Evolutionary conservation across 164 flowering plant species (phyloP).

Genomic region (Malania oleifera): DNA sequence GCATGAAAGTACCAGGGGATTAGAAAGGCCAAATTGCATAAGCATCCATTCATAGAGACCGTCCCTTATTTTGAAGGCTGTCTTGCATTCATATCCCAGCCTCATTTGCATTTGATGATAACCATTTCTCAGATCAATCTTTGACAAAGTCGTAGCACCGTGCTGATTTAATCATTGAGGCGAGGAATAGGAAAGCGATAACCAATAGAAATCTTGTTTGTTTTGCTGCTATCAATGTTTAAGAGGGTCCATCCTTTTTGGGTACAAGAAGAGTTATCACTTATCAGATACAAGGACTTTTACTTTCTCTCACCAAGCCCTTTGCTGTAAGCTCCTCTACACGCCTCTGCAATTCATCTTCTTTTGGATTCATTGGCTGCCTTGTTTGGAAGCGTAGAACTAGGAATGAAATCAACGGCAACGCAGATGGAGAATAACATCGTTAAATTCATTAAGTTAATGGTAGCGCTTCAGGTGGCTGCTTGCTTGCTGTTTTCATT

Average conservation of each 20-base stretch:
- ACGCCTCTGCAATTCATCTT: neutral
- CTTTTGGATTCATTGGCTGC: neutral
- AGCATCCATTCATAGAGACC: neutral
- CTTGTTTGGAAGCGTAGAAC: too few relatives aligned
- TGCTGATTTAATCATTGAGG: neutral
- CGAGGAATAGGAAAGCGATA: neutral
- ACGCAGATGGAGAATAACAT: neutral
- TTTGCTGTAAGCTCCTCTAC: neutral
- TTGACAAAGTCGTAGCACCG: neutral
- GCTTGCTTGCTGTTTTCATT: too few relatives aligned
- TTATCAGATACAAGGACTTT: neutral
- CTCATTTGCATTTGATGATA: neutral
- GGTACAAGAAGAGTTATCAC: neutral
- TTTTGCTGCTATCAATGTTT: too few relatives aligned
- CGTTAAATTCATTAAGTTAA: too few relatives aligned
- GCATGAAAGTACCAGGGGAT: neutral
- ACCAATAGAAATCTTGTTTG: too few relatives aligned
- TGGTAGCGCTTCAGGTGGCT: too few relatives aligned
- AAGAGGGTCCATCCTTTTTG: neutral
- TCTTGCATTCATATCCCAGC: neutral
- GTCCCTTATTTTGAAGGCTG: too few relatives aligned
- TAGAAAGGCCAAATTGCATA: neutral
- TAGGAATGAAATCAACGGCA: too few relatives aligned
- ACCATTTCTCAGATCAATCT: too few relatives aligned
- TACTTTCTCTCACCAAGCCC: neutral